Base-by-base conservation (phyloP, 1,284 basidiomycete species). In the Kwoniella shivajii region DNA sequence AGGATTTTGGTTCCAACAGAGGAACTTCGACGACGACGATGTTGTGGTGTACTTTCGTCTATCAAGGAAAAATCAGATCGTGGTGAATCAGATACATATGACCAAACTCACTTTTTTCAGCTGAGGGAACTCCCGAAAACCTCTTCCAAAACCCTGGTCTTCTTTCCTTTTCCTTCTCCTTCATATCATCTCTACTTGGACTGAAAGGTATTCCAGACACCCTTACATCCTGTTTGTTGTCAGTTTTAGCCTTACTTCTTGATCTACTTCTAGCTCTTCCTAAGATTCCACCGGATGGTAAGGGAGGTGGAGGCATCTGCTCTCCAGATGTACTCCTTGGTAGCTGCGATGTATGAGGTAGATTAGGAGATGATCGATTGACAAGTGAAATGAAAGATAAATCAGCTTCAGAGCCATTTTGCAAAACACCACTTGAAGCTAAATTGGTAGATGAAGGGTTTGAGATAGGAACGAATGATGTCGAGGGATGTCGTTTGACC, bases 101-200 rank as follows among this genome's bases (percentile, higher is more conserved):
- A 6, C 3, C 9, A 6, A 18, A 45, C 53, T 52, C 54, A 59
- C 54, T 44, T 42, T 26, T 39, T 30, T 57, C 47, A n/a, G 20
- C 33, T n/a, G 54, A 27, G 14, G 61, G 60, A 18, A 44, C 59
- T 2, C 65, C 68, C 16, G 68, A 71, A 1, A 72, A 50, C 16
- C 71, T 59, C 36, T 73, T 72, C 69, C 69, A 73, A 33, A 73
- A 69, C 9, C 65, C 58, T 11, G 54, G 54, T 50, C 49, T 57
- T 39, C 59, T 64, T 26, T 58, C 45, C 41, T 56, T 54, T 29
- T 59, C 54, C 29, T 36, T 59, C 1, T 48, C 59, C 33, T 46
- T 33, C 31, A 61, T 46, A n/a, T 60, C 54, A 6, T 66, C 65
- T 30, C 37, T 52, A 10, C 59, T 62, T 4, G 69, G 67, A 27